Base-by-base conservation (phyloP, 179 eudicot genomes). In the Camellia oleifera region DNA sequence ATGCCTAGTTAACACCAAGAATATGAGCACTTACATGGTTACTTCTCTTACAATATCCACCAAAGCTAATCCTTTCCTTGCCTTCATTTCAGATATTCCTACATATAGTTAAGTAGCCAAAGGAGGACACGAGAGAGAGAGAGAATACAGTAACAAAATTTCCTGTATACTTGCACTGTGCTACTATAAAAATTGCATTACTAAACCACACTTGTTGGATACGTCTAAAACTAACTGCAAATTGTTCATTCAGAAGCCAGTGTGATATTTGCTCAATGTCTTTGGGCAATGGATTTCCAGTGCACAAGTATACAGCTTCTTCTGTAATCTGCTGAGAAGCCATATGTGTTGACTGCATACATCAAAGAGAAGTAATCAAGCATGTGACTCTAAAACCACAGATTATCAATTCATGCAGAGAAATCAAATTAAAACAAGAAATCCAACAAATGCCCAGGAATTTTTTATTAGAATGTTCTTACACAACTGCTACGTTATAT, bases 261-360 rank as follows among this genome's bases (percentile, higher is more conserved):
- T 91, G 79, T 54, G 97, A 85, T 82, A 96, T 96, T 79, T 89
- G 92, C 81, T 96, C 98, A 86, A 96, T 94, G 82, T 94, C 99
- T 80, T 86, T 92, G 12, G 99, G 99, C 87, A 96, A 82, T 62
- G 99, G 98, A 81, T 94, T 96, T 82, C 99, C 99, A 45, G 99
- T 96, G 89, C 99, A 96, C 80, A 96, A 84, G 88, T 96, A 90
- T 56, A 96, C 97, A 82, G 98, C 90, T 87, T 94, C 99, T 88
- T 96, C 99, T 68, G 97, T 88, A 79, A 96, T 89, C 80, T 88
- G 93, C 77, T 79, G 90, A 80, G 96, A 90, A 45, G 99, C 98
- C 99, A 96, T 96, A 81, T 96, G 99, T 23, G 98, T 91, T 78
- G 99, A 92, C 99, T 96, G 95, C 92, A 86, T 7, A 69, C 48